Evolutionary conservation across 768 basidiomycete genomes (phyloP), one percentile per base, ranked within the genome.

Genomic region (Mycena albidolilacea): DNA sequence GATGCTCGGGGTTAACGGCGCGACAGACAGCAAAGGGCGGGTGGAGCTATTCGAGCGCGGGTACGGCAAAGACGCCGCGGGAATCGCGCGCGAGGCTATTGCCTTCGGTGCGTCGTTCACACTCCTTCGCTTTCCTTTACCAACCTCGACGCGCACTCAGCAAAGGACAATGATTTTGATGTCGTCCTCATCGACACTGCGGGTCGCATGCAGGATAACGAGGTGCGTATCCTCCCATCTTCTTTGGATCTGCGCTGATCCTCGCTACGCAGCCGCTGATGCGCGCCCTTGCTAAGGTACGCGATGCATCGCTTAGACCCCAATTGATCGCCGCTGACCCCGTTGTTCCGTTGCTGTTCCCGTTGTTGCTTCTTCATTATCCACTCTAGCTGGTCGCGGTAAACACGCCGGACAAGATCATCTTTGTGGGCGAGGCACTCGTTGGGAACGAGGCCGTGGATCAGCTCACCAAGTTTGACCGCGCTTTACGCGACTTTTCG

Each of bases 381-480:
- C 43, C 14, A 14, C 58, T 58, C 19, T 78, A 97, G 94, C 90
- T 99, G 70, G 96, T 99, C 38, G 85, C 95, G 0, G 93, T 95
- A 66, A 99, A 99, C 82, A 95, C 87, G 69, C 97, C 98, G 0
- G 98, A 99, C 87, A 99, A 97, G 83, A 95, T 99, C 77, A 88
- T 99, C 68, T 99, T 99, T 77, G 98, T 99, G 54, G 98, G 98
- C 64, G 98, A 99, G 82, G 98, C 98, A 0, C 86, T 99, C 50
- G 98, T 99, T 7, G 98, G 98, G 8, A 99, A 99, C 81, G 98
- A 99, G 82, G 98, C 98, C 1, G 97, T 99, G 37, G 98, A 99
- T 84, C 98, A 99, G 77, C 84, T 99, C 66, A 93, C 93, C 65
- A 99, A 99, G 83, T 99, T 99, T 80, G 97, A 99, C 80, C 92